Conservation (phyloP, 2,329 filamentous ascomycete species). For the Tolypocladium cylindrosporum region DNA sequence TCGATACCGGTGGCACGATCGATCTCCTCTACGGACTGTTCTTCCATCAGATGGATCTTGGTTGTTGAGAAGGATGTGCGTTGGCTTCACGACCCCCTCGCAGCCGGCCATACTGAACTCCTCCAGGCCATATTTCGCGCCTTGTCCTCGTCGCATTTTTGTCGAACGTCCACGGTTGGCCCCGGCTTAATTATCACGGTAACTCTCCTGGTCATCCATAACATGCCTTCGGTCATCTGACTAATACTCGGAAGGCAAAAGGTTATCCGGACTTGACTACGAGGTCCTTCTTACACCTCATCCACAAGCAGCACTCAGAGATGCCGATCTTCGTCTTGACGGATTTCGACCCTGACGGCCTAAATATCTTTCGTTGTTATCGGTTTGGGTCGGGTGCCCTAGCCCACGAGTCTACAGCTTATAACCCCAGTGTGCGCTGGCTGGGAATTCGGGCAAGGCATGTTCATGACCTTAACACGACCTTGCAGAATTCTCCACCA, state of each 20-base stretch:
- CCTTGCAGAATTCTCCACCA: not conserved
- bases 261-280: constrained; percentile 72
- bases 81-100: not conserved
- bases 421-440: constrained; percentile 47
- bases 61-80: constrained; percentile 70
- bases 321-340: constrained; percentile 54
- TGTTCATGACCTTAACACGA: constrained; percentile 11
- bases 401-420: constrained; percentile 45
- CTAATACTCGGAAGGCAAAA: constrained; percentile 48
- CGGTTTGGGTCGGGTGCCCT: constrained; percentile 56
- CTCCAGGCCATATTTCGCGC: constrained; percentile 64
- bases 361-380: constrained; percentile 66
- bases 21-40: constrained; percentile 39
- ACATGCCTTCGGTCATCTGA: not conserved
- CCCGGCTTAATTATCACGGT: constrained; percentile 63
- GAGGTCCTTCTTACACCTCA: constrained; percentile 48
- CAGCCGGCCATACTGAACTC: constrained; percentile 7
- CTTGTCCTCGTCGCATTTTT: constrained; percentile 47
- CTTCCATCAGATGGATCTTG: constrained; percentile 50
- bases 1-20: constrained; percentile 46
- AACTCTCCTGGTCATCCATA: constrained; percentile 4
- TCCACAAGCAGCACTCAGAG: constrained; percentile 36
- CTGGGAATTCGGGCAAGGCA: constrained; percentile 47
- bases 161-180: constrained; percentile 34
- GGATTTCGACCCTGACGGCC: constrained; percentile 69